Evolutionary conservation across 179 eudicot species (phyloP), one percentile per base, ranked within the genome.

Genomic region (Carnegiea gigantea): DNA sequence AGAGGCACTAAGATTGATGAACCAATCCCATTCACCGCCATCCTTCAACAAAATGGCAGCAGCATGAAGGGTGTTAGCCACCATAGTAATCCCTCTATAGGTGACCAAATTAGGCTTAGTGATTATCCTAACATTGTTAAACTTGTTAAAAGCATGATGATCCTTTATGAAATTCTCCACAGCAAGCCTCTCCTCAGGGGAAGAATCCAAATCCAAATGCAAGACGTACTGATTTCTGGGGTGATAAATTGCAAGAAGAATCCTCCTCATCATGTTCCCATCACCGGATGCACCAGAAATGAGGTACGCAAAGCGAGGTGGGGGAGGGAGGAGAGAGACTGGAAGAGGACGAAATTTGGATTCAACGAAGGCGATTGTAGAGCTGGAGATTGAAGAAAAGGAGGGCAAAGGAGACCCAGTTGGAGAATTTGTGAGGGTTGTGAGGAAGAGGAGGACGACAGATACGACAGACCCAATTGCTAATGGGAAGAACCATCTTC

Each of bases 261-360:
- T 87, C 79, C 97, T 91, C 88, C 90, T 79, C 84, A 92, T 86
- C 84, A 92, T 90, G 73, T 82, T 82, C 53, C 93, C 87, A 82
- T 92, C 97, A 9, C 97, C 97, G 68, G 87, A 88, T 8, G 97
- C 90, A 24, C 97, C 97, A 14, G 97, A 92, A 54, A 92, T 89
- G 33, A 92, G 90, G 85, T 92, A 92, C 75, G 93, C 97, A 11
- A 92, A 90, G 67, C 91, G 90, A 38, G 94, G 94, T 5, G 89
- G 57, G 20, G 73, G 46, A 15, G 73, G 73, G n/a, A 70, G 73
- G 73, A 30, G 9, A 18, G 73, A 70, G n/a, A 18, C n/a, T 1
- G 73, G 73, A 11, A 70, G 46, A 30, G 73, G 73, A 7, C 21
- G 21, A 8, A 70, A 70, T 43, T 70, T 70, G 20, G 73, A 70